phyloP scores from a whole-genome alignment of 2,329 filamentous ascomycete species.

The Aspergillus sp. region DNA sequence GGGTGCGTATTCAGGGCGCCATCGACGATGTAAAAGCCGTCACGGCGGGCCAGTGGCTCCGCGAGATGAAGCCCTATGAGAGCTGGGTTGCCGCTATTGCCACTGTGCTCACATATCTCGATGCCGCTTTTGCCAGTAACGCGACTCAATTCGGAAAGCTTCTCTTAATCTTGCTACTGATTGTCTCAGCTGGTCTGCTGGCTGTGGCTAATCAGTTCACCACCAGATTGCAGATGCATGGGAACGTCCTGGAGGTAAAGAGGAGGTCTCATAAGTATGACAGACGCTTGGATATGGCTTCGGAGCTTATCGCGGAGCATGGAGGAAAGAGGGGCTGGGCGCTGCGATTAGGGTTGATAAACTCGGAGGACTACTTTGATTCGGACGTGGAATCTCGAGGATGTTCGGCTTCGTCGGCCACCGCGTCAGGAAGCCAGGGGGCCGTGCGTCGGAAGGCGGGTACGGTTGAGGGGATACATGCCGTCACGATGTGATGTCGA shows the following conservation, averaged over 20 bases:
- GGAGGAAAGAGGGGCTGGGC: neutral
- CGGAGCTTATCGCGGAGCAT: conserved; percentile 1
- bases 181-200: neutral
- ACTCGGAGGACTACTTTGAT: neutral
- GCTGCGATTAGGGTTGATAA: neutral
- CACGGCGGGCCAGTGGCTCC: conserved; percentile 1
- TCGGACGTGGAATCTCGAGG: too few species aligned
- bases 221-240: conserved; percentile 1
- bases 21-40: conserved; percentile 5
- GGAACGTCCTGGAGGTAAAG: neutral
- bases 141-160: neutral
- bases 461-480: too few species aligned
- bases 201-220: neutral
- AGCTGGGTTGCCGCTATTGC: neutral
- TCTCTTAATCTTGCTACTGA: neutral
- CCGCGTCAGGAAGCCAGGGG: too few species aligned
- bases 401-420: too few species aligned
- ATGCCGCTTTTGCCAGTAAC: neutral
- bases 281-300: neutral
- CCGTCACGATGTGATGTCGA: too few species aligned
- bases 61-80: neutral
- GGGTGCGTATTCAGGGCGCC: neutral
- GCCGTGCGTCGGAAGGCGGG: too few species aligned
- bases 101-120: neutral
- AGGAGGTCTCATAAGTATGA: neutral